phyloP scores from a whole-genome alignment of 495 filamentous ascomycete genomes.

The Xylaria palmicola region DNA sequence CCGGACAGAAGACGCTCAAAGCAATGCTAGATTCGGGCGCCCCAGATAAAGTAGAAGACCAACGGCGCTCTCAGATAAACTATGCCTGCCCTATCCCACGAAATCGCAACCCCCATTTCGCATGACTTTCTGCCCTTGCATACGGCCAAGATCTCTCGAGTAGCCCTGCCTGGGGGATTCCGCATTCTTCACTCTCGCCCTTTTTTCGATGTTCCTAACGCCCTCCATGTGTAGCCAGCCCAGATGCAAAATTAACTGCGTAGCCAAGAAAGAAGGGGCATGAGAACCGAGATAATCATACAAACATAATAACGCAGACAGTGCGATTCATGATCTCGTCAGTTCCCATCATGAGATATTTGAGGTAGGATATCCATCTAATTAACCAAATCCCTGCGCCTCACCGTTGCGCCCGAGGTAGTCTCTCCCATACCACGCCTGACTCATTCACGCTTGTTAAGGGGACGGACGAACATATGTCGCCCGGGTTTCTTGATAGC shows the following conservation, averaged over 20 bases:
- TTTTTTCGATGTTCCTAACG: not conserved
- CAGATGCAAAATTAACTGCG: not conserved
- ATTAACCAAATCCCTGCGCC: not conserved
- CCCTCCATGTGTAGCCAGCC: not conserved
- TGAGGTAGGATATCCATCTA: not conserved
- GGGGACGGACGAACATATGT: not conserved
- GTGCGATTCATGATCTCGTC: constrained; percentile 1
- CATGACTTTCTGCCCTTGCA: not conserved
- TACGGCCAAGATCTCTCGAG: not conserved
- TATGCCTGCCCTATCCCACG: not conserved
- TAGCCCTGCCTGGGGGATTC: not conserved
- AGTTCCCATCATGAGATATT: not conserved
- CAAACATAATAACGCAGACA: not conserved
- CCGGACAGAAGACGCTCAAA: too few relatives aligned
- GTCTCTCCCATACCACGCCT: not conserved
- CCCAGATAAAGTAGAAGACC: not conserved
- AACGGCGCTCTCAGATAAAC: not conserved
- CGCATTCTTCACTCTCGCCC: not conserved
- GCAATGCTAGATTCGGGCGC: too few relatives aligned
- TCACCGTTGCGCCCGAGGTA: not conserved
- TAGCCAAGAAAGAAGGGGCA: not conserved
- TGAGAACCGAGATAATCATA: not conserved
- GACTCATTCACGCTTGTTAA: not conserved
- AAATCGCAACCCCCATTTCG: not conserved
- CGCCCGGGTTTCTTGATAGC: not conserved